Conservation (phyloP, 306 rosid genomes). For the Sesbania bispinosa region DNA sequence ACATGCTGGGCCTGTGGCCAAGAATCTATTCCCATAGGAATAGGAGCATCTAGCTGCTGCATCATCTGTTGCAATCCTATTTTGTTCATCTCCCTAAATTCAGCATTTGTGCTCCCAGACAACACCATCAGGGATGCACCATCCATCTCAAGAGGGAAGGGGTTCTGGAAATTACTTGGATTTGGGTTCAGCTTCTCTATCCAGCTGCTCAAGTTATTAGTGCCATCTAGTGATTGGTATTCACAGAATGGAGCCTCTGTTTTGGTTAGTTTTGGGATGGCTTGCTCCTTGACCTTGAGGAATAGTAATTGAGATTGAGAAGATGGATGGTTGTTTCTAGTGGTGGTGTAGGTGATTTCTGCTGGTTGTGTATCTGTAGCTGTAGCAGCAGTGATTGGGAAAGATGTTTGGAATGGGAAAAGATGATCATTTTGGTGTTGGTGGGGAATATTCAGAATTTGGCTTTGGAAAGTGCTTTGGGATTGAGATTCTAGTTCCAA, state of each 20-base stretch:
- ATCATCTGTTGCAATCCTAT: slow-evolving; percentile 1
- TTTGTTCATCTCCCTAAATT: no score
- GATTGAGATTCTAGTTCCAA: not conserved
- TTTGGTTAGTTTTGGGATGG: not conserved
- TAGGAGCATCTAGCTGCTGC: no score
- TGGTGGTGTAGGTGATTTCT: no score
- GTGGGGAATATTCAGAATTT: no score
- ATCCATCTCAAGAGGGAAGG: slow-evolving; percentile 32
- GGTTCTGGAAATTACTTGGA: not conserved
- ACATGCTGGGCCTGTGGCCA: slow-evolving; percentile 13
- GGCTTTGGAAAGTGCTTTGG: not conserved
- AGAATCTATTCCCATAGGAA: slow-evolving; percentile 16
- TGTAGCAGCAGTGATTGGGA: no score
- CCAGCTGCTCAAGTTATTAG: not conserved
- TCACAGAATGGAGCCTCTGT: not conserved
- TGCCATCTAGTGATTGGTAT: not conserved
- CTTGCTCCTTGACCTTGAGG: slow-evolving; percentile 1
- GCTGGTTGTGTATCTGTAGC: no score
- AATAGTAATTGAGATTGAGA: not conserved
- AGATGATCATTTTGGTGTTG: not conserved
- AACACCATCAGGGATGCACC: slow-evolving; percentile 28
- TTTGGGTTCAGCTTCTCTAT: slow-evolving; percentile 29
- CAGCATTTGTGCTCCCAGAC: no score
- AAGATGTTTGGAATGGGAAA: not conserved
- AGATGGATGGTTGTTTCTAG: no score